Evolutionary conservation across 1,139 yeast genomes (phyloP).

Genomic region (Saccharomycopsis crataegensis): DNA sequence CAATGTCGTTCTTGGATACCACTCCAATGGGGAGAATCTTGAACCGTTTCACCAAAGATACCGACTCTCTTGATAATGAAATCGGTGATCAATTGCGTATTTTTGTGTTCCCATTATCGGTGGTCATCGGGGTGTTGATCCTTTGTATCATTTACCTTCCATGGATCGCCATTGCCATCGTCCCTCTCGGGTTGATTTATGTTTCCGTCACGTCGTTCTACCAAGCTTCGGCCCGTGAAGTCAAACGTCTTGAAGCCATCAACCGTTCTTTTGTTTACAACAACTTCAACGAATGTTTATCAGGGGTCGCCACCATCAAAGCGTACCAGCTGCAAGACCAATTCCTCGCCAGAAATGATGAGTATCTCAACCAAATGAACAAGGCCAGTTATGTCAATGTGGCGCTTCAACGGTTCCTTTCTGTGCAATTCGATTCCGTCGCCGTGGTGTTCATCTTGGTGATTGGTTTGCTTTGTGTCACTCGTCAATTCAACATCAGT

Average conservation of each 20-base stretch:
- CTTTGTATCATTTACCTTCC: slow-evolving; percentile 69
- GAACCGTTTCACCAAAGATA: slow-evolving; percentile 74
- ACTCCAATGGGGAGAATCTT: slow-evolving; percentile 67
- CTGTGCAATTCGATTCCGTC: slow-evolving; percentile 41
- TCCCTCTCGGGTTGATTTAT: slow-evolving; percentile 42
- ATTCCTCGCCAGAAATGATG: slow-evolving; percentile 38
- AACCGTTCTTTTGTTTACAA: slow-evolving; percentile 58
- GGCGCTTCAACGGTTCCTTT: slow-evolving; percentile 56
- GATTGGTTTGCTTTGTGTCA: slow-evolving; percentile 53
- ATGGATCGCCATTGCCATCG: slow-evolving; percentile 67
- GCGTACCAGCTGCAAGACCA: slow-evolving; percentile 34
- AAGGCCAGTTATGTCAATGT: slow-evolving; percentile 48
- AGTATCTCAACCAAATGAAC: slow-evolving; percentile 41
- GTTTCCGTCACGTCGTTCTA: slow-evolving; percentile 49
- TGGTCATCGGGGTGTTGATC: slow-evolving; percentile 55
- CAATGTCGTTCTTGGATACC: slow-evolving; percentile 61
- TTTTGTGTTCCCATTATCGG: slow-evolving; percentile 44
- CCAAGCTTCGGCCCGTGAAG: slow-evolving; percentile 55
- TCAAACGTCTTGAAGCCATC: slow-evolving; percentile 55
- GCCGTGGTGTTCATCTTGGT: slow-evolving; percentile 37
- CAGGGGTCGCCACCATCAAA: slow-evolving; percentile 51
- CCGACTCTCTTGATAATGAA: slow-evolving; percentile 76
- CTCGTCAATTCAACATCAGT: slow-evolving; percentile 50
- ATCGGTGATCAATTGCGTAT: slow-evolving; percentile 53
- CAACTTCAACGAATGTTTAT: slow-evolving; percentile 51